A percentile compares a stretch with the other conserved stretches of the same genome.
phyloP scores from a whole-genome alignment of 2,329 filamentous ascomycete genomes.

The Nothophoma quercina region DNA sequence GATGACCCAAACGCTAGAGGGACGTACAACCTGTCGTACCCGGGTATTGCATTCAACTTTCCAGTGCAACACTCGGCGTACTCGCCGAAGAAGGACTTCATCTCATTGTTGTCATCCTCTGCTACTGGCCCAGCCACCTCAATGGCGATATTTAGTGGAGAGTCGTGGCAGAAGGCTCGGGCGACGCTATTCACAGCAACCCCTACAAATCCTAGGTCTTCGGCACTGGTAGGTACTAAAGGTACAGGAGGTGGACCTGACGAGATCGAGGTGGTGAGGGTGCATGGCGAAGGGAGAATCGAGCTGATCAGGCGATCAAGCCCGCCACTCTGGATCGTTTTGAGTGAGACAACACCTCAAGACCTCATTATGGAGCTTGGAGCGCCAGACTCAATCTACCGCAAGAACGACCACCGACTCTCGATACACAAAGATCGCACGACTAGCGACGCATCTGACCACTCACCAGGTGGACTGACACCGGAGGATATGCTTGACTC shows the following conservation, averaged over 20 bases:
- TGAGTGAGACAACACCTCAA: constrained; percentile 90
- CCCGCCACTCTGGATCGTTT: constrained; percentile 71
- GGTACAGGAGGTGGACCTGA: constrained; percentile 83
- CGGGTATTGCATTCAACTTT: constrained; percentile 93
- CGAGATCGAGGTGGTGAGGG: constrained; percentile 80
- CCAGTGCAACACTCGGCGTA: constrained; percentile 77
- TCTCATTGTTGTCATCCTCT: constrained; percentile 81
- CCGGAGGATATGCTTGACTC: constrained; percentile 43
- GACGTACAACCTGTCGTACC: constrained; percentile 91
- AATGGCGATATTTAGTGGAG: constrained; percentile 90
- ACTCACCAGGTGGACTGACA: constrained; percentile 37
- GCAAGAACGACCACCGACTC: constrained; percentile 87
- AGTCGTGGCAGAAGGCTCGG: constrained; percentile 88
- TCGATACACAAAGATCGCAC: constrained; percentile 72
- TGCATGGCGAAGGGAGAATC: constrained; percentile 79
- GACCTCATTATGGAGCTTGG: constrained; percentile 90
- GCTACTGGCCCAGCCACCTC: constrained; percentile 78
- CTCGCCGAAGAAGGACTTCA: constrained; percentile 79
- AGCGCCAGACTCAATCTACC: constrained; percentile 91
- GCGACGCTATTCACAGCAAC: constrained; percentile 77
- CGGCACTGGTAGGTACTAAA: constrained; percentile 69
- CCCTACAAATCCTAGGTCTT: constrained; percentile 76
- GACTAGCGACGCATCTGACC: constrained; percentile 47
- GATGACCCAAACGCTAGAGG: constrained; percentile 65
- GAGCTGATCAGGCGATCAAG: constrained; percentile 78